phyloP scores from a whole-genome alignment of 1,284 basidiomycete species.

The Apiotrichum gamsii region DNA sequence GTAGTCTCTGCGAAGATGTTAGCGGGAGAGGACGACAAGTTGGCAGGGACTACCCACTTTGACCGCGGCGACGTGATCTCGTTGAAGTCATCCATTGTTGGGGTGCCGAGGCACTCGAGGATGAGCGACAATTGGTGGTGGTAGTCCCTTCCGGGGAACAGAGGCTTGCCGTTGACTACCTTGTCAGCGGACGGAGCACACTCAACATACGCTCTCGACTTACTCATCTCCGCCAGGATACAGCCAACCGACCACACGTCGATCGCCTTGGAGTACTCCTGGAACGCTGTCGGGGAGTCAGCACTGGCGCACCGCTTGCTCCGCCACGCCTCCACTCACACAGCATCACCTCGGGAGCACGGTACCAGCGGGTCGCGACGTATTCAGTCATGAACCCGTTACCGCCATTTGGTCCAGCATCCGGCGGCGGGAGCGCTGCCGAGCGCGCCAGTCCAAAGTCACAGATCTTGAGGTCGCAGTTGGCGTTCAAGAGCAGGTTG shows the following conservation, averaged over 20 bases:
- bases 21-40: too few species aligned
- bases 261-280: slow-evolving; percentile 86
- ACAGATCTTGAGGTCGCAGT: slow-evolving; percentile 92
- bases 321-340: slow-evolving; percentile 23
- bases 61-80: slow-evolving; percentile 70
- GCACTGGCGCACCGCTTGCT: too few species aligned
- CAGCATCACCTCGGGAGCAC: slow-evolving; percentile 93
- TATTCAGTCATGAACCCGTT: slow-evolving; percentile 81
- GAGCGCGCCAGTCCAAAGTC: slow-evolving; percentile 88
- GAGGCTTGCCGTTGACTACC: slow-evolving; percentile 67
- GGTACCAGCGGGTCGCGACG: slow-evolving; percentile 83
- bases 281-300: slow-evolving; percentile 57
- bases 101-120: slow-evolving; percentile 56
- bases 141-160: slow-evolving; percentile 71
- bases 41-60: slow-evolving; percentile 40
- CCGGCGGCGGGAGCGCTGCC: slow-evolving; percentile 64
- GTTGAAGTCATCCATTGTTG: slow-evolving; percentile 58
- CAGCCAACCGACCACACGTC: slow-evolving; percentile 93
- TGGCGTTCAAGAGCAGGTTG: slow-evolving; percentile 89
- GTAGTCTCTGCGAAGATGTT: slow-evolving; percentile 6
- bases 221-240: slow-evolving; percentile 82
- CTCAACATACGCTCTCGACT: too few species aligned
- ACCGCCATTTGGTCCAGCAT: slow-evolving; percentile 64
- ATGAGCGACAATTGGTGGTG: slow-evolving; percentile 54
- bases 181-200: slow-evolving; percentile 3